phyloP scores from a whole-genome alignment of 2,329 filamentous ascomycete genomes.

The Beauveria sp. region DNA sequence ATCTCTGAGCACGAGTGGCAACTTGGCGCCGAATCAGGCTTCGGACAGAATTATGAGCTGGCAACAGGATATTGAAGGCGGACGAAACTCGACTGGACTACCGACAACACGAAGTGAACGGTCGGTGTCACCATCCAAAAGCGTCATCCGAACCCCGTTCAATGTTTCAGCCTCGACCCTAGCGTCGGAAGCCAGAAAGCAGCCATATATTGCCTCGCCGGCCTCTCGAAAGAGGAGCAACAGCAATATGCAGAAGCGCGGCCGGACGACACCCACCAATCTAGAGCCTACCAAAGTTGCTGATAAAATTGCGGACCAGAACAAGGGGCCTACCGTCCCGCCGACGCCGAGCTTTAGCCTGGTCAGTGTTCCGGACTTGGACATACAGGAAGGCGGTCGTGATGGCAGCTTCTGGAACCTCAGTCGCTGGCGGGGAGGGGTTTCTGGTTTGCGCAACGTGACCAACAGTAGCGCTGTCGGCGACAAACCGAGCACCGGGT shows the following conservation, averaged over 20 bases:
- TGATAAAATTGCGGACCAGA: conserved; percentile 19
- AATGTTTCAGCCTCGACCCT: conserved; percentile 31
- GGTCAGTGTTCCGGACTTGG: conserved; percentile 25
- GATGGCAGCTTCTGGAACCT: conserved; percentile 50
- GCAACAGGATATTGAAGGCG: conserved; percentile 59
- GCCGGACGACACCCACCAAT: background rate
- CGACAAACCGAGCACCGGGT: conserved; percentile 13
- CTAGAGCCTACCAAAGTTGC: conserved; percentile 4
- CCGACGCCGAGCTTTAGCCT: conserved; percentile 52
- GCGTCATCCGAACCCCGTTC: conserved; percentile 25
- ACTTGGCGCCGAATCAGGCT: conserved; percentile 23
- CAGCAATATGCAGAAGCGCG: background rate
- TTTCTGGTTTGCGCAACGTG: conserved; percentile 28
- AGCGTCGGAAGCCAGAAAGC: conserved; percentile 39
- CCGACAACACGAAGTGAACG: conserved; percentile 41
- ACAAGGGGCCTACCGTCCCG: conserved; percentile 27
- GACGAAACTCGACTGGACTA: conserved; percentile 31
- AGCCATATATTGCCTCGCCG: conserved; percentile 30
- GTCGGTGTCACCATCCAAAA: conserved; percentile 47
- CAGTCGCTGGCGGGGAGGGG: conserved; percentile 41
- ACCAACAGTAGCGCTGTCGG: conserved; percentile 18
- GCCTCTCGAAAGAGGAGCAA: conserved; percentile 16
- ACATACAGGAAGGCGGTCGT: conserved; percentile 34
- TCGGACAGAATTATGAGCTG: conserved; percentile 81
- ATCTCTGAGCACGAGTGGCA: conserved; percentile 38